phyloP scores from a whole-genome alignment of 2,329 filamentous ascomycete species.

The Alternaria brassicicola region DNA sequence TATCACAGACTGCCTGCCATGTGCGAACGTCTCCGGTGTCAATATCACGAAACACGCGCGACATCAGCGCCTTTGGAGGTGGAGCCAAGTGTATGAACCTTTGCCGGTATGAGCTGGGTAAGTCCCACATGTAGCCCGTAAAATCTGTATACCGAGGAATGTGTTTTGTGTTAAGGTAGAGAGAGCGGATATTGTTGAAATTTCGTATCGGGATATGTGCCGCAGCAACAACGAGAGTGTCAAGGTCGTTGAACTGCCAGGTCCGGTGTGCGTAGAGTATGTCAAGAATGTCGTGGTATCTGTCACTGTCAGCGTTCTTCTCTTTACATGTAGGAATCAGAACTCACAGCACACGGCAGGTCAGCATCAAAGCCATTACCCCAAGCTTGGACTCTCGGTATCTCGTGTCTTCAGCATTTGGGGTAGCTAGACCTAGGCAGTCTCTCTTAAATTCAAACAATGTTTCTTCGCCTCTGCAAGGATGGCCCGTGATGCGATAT shows the following conservation, averaged over 20 bases:
- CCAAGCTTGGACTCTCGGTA: not conserved
- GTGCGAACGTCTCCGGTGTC: not conserved
- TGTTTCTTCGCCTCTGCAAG: not conserved
- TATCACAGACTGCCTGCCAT: not conserved
- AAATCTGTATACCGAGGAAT: not conserved
- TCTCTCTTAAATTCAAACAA: not conserved
- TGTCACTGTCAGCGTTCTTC: not conserved
- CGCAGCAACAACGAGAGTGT: not conserved
- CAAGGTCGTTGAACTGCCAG: not conserved
- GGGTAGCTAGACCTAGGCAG: not conserved
- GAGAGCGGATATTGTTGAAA: conserved; percentile 2
- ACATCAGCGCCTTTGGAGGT: not conserved
- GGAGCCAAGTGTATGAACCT: not conserved
- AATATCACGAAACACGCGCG: not conserved
- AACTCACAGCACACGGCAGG: not conserved
- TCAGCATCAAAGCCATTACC: not conserved
- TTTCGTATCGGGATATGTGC: not conserved
- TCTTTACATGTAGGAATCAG: not conserved
- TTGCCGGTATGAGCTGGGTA: not conserved
- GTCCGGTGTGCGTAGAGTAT: not conserved
- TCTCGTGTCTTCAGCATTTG: not conserved
- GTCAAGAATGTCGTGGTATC: not conserved
- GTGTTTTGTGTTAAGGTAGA: not conserved
- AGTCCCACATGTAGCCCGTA: not conserved
- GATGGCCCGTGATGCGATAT: not conserved